These are phyloP conservation scores for Irpex rosettiformis DNA, from an alignment of 1,284 basidiomycete genomes.

Conservation along the genomic window DNA sequence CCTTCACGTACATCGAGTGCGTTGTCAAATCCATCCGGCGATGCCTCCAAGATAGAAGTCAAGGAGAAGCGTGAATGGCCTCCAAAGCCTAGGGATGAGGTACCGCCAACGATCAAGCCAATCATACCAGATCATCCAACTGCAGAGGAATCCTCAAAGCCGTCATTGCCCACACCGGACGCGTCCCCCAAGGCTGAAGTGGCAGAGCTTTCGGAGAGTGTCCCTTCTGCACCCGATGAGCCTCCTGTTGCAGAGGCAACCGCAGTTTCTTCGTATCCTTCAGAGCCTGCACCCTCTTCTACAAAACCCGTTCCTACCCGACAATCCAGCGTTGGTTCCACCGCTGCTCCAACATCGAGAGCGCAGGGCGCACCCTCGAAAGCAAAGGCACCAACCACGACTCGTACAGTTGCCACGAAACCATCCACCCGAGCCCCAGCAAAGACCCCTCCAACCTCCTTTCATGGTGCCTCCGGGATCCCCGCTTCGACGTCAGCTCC, in stretches of 20 bases:
- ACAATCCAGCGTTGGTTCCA: constrained; percentile 2
- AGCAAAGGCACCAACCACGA: constrained; percentile 16
- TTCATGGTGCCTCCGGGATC: constrained; percentile 18
- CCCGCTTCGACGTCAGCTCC: constrained; percentile 20
- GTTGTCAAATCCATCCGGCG: constrained; percentile 50
- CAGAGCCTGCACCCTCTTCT: constrained; percentile 22
- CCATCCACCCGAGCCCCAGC: constrained; percentile 23
- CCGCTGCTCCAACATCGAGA: constrained; percentile 12
- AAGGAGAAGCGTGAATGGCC: constrained; percentile 77
- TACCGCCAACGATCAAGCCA: constrained; percentile 11
- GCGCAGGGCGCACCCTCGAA: constrained; percentile 27
- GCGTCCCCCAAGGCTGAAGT: constrained; percentile 14
- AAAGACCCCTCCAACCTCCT: constrained; percentile 27
- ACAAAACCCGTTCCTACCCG: constrained; percentile 17
- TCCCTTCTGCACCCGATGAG: constrained; percentile 9
- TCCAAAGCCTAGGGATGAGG: constrained; percentile 34
- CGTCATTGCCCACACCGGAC: constrained; percentile 15
- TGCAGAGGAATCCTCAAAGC: constrained; percentile 8
- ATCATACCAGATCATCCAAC: constrained; percentile 7
- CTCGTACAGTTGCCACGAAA: constrained; percentile 12
- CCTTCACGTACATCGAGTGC: constrained; percentile 59
- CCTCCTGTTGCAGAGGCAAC: constrained; percentile 3
- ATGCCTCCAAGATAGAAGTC: constrained; percentile 57
- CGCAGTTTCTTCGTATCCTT: constrained; percentile 14
- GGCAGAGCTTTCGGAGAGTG: constrained; percentile 9